Conservation (phyloP, 2,329 filamentous ascomycete genomes). For the Remersonia thermophila region DNA sequence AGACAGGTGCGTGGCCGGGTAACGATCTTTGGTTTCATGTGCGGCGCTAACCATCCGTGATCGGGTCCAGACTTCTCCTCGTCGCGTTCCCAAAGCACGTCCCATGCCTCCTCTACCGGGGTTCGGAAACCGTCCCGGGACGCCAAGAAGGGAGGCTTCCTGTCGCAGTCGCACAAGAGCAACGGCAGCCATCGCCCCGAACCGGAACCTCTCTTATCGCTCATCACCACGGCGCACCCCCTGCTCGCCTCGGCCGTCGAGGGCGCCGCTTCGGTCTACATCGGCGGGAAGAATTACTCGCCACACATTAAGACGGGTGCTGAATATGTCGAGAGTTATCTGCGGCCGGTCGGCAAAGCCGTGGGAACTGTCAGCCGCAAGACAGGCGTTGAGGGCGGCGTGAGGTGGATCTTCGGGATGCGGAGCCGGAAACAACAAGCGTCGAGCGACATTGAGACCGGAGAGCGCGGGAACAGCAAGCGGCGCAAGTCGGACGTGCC, state of each 20-base stretch:
- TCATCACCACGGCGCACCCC: constrained; percentile 81
- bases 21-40: background rate
- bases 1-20: constrained; percentile 47
- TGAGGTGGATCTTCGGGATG: constrained; percentile 68
- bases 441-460: constrained; percentile 34
- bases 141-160: background rate
- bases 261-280: constrained; percentile 73
- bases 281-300: constrained; percentile 78
- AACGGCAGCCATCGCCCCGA: constrained; percentile 26
- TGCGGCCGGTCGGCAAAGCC: constrained; percentile 76
- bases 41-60: constrained; percentile 11
- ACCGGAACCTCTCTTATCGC: constrained; percentile 69
- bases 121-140: too few relatives aligned
- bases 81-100: constrained; percentile 35
- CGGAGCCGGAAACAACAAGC: constrained; percentile 37
- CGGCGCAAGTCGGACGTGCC: constrained; percentile 32
- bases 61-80: constrained; percentile 49
- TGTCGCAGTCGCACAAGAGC: constrained; percentile 1
- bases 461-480: constrained; percentile 39
- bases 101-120: constrained; percentile 24
- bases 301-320: constrained; percentile 80
- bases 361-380: constrained; percentile 72
- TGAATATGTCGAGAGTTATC: constrained; percentile 79
- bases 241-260: constrained; percentile 76
- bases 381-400: constrained; percentile 77